These are phyloP conservation scores for Claviceps capensis DNA, from an alignment of 2,329 filamentous ascomycete species.

Conservation along the genomic window DNA sequence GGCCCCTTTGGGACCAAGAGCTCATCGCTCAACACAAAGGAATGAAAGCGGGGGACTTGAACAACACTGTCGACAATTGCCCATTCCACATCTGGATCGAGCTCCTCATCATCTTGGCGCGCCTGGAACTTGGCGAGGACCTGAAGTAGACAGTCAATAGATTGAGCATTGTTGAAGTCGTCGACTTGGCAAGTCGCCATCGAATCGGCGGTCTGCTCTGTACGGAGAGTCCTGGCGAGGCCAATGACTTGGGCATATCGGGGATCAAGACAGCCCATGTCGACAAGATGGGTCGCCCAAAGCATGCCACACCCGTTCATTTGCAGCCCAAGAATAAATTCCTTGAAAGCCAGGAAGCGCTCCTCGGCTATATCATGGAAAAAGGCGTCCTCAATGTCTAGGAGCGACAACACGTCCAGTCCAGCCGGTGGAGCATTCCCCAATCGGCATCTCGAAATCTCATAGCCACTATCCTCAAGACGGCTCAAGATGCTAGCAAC, in stretches of 20 bases:
- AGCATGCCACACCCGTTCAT: conserved; percentile 7
- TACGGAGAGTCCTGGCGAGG: conserved; percentile 13
- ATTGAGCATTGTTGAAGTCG: not conserved
- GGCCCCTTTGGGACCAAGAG: not conserved
- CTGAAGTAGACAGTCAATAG: not conserved
- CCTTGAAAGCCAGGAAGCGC: conserved; percentile 2
- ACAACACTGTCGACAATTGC: not conserved
- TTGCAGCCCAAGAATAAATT: conserved; percentile 3
- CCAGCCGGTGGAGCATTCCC: not conserved
- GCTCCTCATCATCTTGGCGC: not conserved
- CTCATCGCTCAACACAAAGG: not conserved
- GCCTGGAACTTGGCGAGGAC: not conserved
- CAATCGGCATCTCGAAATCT: not conserved
- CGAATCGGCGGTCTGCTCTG: conserved; percentile 12
- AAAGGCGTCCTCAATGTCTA: not conserved
- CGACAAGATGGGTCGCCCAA: conserved; percentile 17
- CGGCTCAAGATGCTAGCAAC: not conserved
- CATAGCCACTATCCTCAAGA: not conserved
- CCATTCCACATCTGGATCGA: conserved; percentile 2
- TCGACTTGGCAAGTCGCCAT: conserved; percentile 17
- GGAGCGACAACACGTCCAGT: not conserved
- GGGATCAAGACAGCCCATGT: conserved; percentile 15
- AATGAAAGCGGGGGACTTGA: not conserved
- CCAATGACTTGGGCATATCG: conserved; percentile 15
- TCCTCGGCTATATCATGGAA: conserved; percentile 7